A percentile compares a stretch with the other conserved stretches of the same genome.
Conservation (phyloP, 495 filamentous ascomycete genomes). For the Xylaria scruposa region DNA sequence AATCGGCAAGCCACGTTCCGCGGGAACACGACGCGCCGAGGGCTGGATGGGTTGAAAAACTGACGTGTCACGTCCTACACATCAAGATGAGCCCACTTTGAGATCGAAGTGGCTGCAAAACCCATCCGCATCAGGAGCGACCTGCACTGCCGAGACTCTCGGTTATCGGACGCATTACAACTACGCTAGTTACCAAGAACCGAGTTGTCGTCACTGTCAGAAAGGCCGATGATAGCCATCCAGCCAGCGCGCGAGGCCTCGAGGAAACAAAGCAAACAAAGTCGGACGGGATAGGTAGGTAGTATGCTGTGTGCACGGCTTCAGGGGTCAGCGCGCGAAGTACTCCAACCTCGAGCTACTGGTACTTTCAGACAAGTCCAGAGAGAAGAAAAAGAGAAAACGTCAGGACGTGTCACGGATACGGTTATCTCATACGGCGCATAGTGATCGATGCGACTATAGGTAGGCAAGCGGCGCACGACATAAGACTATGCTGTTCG, state of each 20-base stretch:
- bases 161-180: slow-evolving; percentile 19
- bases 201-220: background rate
- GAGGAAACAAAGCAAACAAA: background rate
- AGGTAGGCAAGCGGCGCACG: background rate
- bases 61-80: slow-evolving; percentile 6
- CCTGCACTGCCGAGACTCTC: slow-evolving; percentile 16
- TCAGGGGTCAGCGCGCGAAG: background rate
- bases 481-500: background rate
- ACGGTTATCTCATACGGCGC: background rate
- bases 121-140: background rate
- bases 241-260: background rate
- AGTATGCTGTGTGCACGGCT: slow-evolving; percentile 3
- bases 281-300: slow-evolving; percentile 6
- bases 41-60: background rate
- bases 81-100: slow-evolving; percentile 1
- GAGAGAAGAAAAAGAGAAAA: background rate
- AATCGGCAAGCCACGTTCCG: background rate
- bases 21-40: background rate
- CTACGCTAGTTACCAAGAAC: slow-evolving; percentile 7
- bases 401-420: background rate
- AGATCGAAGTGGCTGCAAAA: background rate
- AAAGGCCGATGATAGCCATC: slow-evolving; percentile 7
- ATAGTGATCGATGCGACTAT: background rate
- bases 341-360: background rate
- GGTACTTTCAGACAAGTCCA: background rate